Conservation (phyloP, 768 basidiomycete species). For the Gloeopeniophorella convolvens region DNA sequence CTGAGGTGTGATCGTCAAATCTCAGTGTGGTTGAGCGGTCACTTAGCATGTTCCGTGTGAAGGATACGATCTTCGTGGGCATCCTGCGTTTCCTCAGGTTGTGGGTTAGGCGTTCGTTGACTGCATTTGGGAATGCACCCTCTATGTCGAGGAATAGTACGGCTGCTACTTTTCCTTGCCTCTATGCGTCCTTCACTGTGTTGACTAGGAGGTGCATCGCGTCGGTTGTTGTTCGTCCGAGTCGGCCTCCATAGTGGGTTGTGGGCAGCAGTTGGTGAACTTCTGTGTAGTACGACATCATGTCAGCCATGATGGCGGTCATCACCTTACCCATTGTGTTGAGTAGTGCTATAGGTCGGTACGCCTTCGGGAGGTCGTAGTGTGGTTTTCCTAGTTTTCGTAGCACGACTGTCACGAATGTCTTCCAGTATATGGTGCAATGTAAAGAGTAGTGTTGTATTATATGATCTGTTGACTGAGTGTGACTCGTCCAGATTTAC, state of each 20-base stretch:
- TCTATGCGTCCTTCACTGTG: slow-evolving; percentile 24
- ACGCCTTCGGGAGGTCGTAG: slow-evolving; percentile 22
- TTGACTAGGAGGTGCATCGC: slow-evolving; percentile 23
- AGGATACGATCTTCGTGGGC: slow-evolving; percentile 23
- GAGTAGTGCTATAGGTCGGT: slow-evolving; percentile 24
- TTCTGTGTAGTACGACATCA: too few species aligned
- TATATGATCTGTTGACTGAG: too few species aligned
- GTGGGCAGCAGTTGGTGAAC: slow-evolving; percentile 12
- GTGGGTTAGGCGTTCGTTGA: slow-evolving; percentile 27
- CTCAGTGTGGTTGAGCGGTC: slow-evolving; percentile 12
- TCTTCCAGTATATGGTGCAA: too few species aligned
- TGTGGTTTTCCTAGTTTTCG: slow-evolving; percentile 24
- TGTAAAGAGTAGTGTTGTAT: too few species aligned
- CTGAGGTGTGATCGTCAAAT: slow-evolving; percentile 18
- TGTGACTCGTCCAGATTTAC: too few species aligned
- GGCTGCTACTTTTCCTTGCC: slow-evolving; percentile 5
- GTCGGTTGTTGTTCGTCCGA: slow-evolving; percentile 24
- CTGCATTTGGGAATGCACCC: slow-evolving; percentile 34
- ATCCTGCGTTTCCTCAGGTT: slow-evolving; percentile 28
- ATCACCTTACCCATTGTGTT: slow-evolving; percentile 18
- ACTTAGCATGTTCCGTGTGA: slow-evolving; percentile 2
- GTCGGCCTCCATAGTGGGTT: too few species aligned
- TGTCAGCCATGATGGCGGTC: slow-evolving; percentile 13
- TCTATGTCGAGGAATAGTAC: slow-evolving; percentile 11
- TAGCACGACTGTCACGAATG: slow-evolving; percentile 21